Evolutionary conservation across 202 grass and related monocot species (phyloP), one percentile per base, ranked within the genome.

Genomic region (Alloteropsis angusta): DNA sequence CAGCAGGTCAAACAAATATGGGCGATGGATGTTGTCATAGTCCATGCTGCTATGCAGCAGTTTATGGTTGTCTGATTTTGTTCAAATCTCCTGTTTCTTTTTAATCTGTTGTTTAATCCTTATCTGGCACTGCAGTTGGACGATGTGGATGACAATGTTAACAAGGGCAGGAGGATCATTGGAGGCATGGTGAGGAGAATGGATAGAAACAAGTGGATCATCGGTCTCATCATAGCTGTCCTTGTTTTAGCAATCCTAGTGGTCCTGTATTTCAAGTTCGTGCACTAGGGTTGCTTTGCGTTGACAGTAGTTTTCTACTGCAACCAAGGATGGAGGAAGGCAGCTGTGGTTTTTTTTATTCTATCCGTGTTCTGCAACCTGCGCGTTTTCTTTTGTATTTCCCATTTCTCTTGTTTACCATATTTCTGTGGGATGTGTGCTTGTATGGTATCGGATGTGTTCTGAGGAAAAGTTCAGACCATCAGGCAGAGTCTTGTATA

Each of bases 151-250:
- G 83, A 70, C 83, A 92, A 88, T 14, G 12, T 97, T 50, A 56
- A 75, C 35, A 92, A 94, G 80, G 90, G 94, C 71, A 94, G 82
- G 82, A 97, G 67, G 83, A 88, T 82, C 39, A 83, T 90, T 19
- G 54, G 83, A 9, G 80, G 74, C 68, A 97, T 97, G 91, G 81
- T 83, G 44, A 92, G 87, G 69, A 92, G 87, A 73, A 97, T 97
- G 94, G 94, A 94, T 65, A 83, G n/a, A 77, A 88, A 90, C 72
- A 97, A 94, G 77, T 94, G 85, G 88, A 90, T 92, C 55, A 92
- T 94, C 8, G 74, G 89, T 52, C 25, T 87, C 53, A 85, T 97
- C 70, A 87, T 92, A 37, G 17, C 65, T 5, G 53, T 86, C 43
- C 83, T 97, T 65, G 67, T 90, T 25, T 37, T 97, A 74, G 87